A percentile compares a stretch with the other conserved stretches of the same genome.
Conservation (phyloP, 2,329 filamentous ascomycete species). For the Trichoderma afroharzianum region DNA sequence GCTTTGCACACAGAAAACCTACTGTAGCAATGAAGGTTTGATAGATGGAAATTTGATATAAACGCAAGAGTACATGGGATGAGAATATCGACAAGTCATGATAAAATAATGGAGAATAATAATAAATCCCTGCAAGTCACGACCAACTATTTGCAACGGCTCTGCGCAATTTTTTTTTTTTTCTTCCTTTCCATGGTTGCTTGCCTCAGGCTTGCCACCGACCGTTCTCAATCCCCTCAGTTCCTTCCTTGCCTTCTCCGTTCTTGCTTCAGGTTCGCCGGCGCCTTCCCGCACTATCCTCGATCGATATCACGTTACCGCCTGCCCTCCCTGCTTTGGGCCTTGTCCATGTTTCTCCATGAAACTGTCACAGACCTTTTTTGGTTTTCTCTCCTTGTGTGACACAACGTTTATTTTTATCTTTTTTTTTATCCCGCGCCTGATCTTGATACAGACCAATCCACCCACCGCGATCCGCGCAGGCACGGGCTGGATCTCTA, state of each 20-base stretch:
- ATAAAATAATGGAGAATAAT: neutral
- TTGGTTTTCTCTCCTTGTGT: neutral
- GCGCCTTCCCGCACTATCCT: neutral
- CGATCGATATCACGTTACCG: neutral
- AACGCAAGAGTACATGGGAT: neutral
- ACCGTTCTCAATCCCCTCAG: neutral
- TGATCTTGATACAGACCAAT: neutral
- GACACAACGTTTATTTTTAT: neutral
- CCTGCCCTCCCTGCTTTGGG: neutral
- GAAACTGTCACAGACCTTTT: neutral
- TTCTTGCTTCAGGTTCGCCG: slow-evolving; percentile 16
- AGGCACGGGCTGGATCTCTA: neutral
- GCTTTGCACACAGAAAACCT: neutral
- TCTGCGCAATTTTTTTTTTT: neutral
- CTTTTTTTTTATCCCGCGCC: neutral
- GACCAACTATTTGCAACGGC: neutral
- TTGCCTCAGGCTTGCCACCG: neutral
- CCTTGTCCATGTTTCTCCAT: neutral
- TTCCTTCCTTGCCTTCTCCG: neutral
- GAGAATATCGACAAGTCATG: no score
- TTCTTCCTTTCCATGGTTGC: neutral
- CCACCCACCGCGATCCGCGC: neutral
- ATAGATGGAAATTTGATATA: neutral
- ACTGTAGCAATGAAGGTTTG: neutral
- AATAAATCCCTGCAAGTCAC: neutral